Conservation (phyloP, 2,329 filamentous ascomycete species). For the Pseudocercospora cruenta region DNA sequence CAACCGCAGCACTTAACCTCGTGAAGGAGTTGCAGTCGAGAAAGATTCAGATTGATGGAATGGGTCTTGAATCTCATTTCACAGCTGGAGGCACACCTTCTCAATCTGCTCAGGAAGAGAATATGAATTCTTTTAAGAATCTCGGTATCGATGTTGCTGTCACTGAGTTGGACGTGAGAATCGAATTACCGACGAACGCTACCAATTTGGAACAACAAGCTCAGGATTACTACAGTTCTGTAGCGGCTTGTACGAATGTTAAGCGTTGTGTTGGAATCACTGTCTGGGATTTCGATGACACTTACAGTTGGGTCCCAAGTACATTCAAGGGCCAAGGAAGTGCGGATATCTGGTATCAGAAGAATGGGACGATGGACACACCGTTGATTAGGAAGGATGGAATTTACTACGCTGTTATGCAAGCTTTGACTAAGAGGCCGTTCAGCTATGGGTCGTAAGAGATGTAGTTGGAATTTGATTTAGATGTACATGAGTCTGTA, state of each 20-base stretch:
- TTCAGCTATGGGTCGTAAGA: no score
- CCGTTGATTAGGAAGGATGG: constrained; percentile 51
- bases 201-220: constrained; percentile 46
- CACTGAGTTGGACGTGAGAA: constrained; percentile 66
- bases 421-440: constrained; percentile 7
- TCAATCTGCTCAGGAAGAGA: constrained; percentile 43
- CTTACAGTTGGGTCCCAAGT: constrained; percentile 47
- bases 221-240: constrained; percentile 47
- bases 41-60: constrained; percentile 41
- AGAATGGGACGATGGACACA: constrained; percentile 39
- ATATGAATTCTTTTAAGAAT: constrained; percentile 55
- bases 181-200: constrained; percentile 35
- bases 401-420: constrained; percentile 37
- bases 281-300: constrained; percentile 57
- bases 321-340: constrained; percentile 43
- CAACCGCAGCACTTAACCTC: constrained; percentile 31
- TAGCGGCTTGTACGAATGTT: constrained; percentile 42
- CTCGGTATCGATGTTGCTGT: constrained; percentile 62
- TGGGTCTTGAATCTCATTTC: constrained; percentile 60
- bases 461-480: no score
- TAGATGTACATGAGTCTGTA: no score
- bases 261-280: constrained; percentile 46
- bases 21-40: constrained; percentile 32
- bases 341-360: constrained; percentile 43
- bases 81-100: constrained; percentile 34